Evolutionary conservation across 495 filamentous ascomycete genomes (phyloP).

Genomic region (Aspergillus biplanus): DNA sequence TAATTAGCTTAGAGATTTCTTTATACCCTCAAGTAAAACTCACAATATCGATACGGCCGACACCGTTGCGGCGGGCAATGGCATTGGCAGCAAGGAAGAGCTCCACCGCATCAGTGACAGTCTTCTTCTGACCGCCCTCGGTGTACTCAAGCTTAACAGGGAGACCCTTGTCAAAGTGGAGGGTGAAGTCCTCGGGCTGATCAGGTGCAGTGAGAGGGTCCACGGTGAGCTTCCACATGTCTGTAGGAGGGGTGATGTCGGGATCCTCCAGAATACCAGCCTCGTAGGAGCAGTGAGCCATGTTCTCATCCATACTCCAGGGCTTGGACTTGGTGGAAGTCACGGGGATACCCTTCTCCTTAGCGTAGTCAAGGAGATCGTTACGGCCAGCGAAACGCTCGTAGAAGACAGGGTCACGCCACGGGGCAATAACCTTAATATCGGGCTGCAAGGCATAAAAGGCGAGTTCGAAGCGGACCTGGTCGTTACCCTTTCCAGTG

Average conservation of each 20-base stretch:
- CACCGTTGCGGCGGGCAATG: slow-evolving; percentile 75
- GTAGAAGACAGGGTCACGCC: slow-evolving; percentile 85
- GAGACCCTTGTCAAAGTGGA: slow-evolving; percentile 85
- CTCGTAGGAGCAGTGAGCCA: slow-evolving; percentile 91
- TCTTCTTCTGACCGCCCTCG: slow-evolving; percentile 32
- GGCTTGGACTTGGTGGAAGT: slow-evolving; percentile 80
- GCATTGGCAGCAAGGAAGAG: slow-evolving; percentile 80
- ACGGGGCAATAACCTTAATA: slow-evolving; percentile 88
- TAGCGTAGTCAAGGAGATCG: slow-evolving; percentile 87
- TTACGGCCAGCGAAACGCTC: slow-evolving; percentile 80
- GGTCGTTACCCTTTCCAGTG: slow-evolving; percentile 87
- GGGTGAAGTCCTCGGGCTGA: slow-evolving; percentile 72
- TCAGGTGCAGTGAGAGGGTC: slow-evolving; percentile 79
- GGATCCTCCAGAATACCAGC: slow-evolving; percentile 67
- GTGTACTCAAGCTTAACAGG: slow-evolving; percentile 74
- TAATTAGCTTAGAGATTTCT: not conserved
- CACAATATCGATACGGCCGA: slow-evolving; percentile 87
- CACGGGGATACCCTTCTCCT: slow-evolving; percentile 77
- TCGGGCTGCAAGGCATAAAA: slow-evolving; percentile 74
- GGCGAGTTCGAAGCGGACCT: slow-evolving; percentile 83
- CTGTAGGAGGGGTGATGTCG: slow-evolving; percentile 62
- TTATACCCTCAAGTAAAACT: not conserved
- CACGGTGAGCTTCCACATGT: slow-evolving; percentile 84
- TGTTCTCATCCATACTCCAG: slow-evolving; percentile 68
- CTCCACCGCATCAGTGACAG: slow-evolving; percentile 59